These are phyloP conservation scores for Penicillium sp. DNA, from an alignment of 2,329 filamentous ascomycete genomes.

Conservation along the genomic window DNA sequence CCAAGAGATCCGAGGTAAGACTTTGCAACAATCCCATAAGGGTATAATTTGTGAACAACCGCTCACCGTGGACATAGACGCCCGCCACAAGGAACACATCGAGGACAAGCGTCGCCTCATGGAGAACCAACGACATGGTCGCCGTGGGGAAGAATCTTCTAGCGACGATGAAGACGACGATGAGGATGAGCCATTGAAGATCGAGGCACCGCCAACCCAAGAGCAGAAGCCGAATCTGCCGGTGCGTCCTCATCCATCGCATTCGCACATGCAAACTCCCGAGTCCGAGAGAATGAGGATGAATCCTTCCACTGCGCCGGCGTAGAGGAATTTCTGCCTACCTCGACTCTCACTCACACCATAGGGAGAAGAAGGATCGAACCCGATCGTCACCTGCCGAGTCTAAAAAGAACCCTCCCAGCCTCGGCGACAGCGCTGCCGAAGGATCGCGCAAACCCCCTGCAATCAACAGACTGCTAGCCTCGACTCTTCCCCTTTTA, in stretches of 20 bases:
- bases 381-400: not conserved
- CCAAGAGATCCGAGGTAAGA: slow-evolving; percentile 75
- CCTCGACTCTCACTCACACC: not conserved
- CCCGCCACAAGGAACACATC: slow-evolving; percentile 42
- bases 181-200: slow-evolving; percentile 33
- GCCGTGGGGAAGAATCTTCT: slow-evolving; percentile 33
- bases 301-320: slow-evolving; percentile 15
- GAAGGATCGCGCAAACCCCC: not conserved
- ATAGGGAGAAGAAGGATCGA: too few species aligned
- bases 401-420: not conserved
- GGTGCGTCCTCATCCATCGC: slow-evolving; percentile 21
- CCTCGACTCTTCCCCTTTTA: not conserved
- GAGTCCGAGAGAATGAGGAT: slow-evolving; percentile 12
- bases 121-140: slow-evolving; percentile 46
- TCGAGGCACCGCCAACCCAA: slow-evolving; percentile 35
- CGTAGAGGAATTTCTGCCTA: slow-evolving; percentile 1
- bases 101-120: slow-evolving; percentile 44
- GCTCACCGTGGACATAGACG: slow-evolving; percentile 33
- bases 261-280: slow-evolving; percentile 15
- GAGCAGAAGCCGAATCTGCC: slow-evolving; percentile 19
- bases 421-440: not conserved
- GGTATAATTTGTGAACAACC: not conserved
- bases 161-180: slow-evolving; percentile 43
- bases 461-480: not conserved
- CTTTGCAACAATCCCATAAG: not conserved